Evolutionary conservation across 306 rosid genomes (phyloP).

Genomic region (Sechiopsis laciniata): DNA sequence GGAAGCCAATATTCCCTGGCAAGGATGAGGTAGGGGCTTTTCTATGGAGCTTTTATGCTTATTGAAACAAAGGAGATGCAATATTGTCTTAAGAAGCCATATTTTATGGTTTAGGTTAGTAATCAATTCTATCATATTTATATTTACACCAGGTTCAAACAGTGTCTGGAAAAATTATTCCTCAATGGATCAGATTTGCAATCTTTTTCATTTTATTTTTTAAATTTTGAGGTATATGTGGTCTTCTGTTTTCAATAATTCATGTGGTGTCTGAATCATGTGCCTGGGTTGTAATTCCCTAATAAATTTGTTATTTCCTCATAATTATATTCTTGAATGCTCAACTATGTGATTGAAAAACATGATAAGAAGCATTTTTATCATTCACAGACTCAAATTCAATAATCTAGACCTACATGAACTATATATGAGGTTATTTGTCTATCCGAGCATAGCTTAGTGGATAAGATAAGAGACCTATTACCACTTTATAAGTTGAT

Average conservation of each 20-base stretch:
- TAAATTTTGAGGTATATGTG: not conserved
- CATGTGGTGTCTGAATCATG: conserved; percentile 5
- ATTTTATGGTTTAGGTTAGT: not conserved
- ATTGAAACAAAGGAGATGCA: not conserved
- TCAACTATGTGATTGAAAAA: not conserved
- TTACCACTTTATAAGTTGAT: not conserved
- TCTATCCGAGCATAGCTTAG: no score
- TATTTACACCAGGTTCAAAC: not conserved
- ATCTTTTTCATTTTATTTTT: not conserved
- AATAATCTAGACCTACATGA: not conserved
- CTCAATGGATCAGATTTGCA: not conserved
- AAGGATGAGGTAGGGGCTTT: conserved; percentile 46
- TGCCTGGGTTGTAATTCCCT: not conserved
- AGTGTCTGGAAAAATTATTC: not conserved
- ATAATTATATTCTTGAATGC: not conserved
- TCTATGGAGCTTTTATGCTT: not conserved
- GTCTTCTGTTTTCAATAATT: not conserved
- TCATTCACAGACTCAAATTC: not conserved
- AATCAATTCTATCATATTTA: not conserved
- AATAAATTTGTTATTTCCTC: not conserved
- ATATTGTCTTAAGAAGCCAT: not conserved
- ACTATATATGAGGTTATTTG: not conserved
- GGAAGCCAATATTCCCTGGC: conserved; percentile 51
- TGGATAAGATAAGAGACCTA: not conserved
- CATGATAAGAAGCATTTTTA: not conserved